These are phyloP conservation scores for Eucalyptus regnans DNA, from an alignment of 345 rosid genomes.

Conservation along the genomic window DNA sequence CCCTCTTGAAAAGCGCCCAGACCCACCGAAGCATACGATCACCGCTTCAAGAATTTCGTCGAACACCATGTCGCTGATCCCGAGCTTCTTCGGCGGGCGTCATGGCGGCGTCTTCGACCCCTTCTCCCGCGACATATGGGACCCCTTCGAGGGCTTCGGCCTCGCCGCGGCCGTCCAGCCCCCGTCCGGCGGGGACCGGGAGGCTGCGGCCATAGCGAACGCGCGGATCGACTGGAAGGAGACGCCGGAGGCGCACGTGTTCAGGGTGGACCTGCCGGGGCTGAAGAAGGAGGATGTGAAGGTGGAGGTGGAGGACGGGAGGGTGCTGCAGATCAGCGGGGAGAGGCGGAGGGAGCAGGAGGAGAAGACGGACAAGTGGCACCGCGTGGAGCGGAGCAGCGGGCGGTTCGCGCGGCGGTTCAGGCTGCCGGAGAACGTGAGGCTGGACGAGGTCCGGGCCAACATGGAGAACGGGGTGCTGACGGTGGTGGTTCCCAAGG, in stretches of 20 bases:
- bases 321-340: constrained; percentile 11
- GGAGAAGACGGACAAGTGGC: constrained; percentile 19
- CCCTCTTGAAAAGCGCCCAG: neutral
- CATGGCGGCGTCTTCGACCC: constrained; percentile 14
- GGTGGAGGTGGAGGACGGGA: constrained; percentile 19
- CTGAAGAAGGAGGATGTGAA: constrained; percentile 18
- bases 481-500: constrained; percentile 8
- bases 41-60: neutral
- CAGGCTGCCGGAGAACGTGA: constrained; percentile 16
- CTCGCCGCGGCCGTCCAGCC: neutral
- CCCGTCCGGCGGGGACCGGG: neutral
- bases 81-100: constrained; percentile 1
- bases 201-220: neutral
- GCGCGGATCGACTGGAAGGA: constrained; percentile 17
- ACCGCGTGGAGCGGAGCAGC: constrained; percentile 7
- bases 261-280: constrained; percentile 12
- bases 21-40: neutral
- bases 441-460: constrained; percentile 12
- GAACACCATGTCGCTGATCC: constrained; percentile 4
- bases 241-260: constrained; percentile 14
- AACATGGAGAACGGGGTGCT: constrained; percentile 16
- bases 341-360: constrained; percentile 11
- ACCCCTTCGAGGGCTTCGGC: constrained; percentile 8
- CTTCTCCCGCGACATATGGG: constrained; percentile 15
- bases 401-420: constrained; percentile 18